Evolutionary conservation across 768 basidiomycete genomes (phyloP).

Genomic region (Hericium alpestre): DNA sequence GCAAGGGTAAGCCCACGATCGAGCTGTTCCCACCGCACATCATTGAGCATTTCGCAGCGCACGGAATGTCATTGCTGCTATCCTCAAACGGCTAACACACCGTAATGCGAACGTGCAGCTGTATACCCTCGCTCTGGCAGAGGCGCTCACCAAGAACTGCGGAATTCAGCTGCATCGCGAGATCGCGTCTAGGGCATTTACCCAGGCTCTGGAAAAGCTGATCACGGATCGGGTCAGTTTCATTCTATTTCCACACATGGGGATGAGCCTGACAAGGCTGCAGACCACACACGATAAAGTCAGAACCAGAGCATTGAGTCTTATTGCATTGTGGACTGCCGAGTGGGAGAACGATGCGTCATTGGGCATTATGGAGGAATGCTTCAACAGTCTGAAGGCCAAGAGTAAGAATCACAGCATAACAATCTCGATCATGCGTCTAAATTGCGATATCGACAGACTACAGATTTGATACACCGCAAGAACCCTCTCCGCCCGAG

Average conservation of each 20-base stretch:
- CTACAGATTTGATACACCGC: constrained; percentile 55
- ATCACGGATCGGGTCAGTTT: constrained; percentile 69
- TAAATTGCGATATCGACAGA: constrained; percentile 27
- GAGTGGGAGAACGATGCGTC: constrained; percentile 75
- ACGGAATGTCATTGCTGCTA: constrained; percentile 69
- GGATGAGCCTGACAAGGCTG: not conserved
- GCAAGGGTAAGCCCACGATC: constrained; percentile 49
- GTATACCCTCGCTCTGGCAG: constrained; percentile 79
- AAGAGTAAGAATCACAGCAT: constrained; percentile 48
- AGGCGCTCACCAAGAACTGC: constrained; percentile 89
- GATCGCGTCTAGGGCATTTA: constrained; percentile 84
- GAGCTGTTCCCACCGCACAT: not conserved
- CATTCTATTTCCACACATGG: constrained; percentile 2
- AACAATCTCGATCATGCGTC: constrained; percentile 1
- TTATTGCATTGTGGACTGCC: constrained; percentile 75
- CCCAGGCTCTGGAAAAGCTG: constrained; percentile 76
- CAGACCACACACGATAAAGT: constrained; percentile 91
- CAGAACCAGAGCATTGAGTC: constrained; percentile 55
- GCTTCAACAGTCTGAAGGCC: constrained; percentile 67
- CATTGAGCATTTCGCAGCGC: constrained; percentile 45
- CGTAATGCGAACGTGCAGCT: constrained; percentile 95
- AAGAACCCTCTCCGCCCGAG: constrained; percentile 55
- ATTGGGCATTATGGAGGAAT: constrained; percentile 85
- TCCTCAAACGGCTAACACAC: constrained; percentile 86
- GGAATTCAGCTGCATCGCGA: constrained; percentile 73